Base-by-base conservation (phyloP, 306 rosid genomes). In the Quercus aquifolioides region DNA sequence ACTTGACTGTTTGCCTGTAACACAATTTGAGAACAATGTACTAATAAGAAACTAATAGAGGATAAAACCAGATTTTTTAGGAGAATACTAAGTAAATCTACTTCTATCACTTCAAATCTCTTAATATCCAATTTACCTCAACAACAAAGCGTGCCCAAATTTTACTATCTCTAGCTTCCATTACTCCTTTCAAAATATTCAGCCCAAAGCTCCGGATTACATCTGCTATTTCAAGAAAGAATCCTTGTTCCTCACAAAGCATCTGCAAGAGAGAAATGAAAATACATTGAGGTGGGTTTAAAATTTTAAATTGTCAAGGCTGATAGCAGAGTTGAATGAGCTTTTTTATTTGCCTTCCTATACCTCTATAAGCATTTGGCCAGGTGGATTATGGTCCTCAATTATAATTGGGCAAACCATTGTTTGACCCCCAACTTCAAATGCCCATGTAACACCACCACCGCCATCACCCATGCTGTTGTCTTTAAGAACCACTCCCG, bases 321-420 rank as follows among this genome's bases (percentile, higher is more conserved):
- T 1, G 31, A 20, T 51, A n/a, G 17, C 28, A 68, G 28, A 33
- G 57, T 78, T 55, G 43, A 55, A 74, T 67, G 52, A 54, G 68
- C 52, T 20, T 78, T 38, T 15, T 54, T 5, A 23, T 76, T 63
- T 46, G 64, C 26, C 23, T 20, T 55, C 63, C 23, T 63, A 33
- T 85, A 95, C 98, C 97, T 93, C 97, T 41, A 93, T 85, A 49
- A 93, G 96, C 98, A 93, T 93, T 84, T 91, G 97, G 43, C 94
- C 97, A 0, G 93, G 96, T 25, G 80, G 75, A 70, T 54, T 85
- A 75, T 90, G 94, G 84, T 95, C 97, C 80, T 95, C 96, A 18
- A 95, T 96, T 71, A 91, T 87, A 57, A 95, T 84, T 3, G 98
- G 99, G 76, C 97, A 95, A 78, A 84, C 86, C 88, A 89, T 79